phyloP scores from a whole-genome alignment of 768 basidiomycete genomes.

The Cubamyces sp. region DNA sequence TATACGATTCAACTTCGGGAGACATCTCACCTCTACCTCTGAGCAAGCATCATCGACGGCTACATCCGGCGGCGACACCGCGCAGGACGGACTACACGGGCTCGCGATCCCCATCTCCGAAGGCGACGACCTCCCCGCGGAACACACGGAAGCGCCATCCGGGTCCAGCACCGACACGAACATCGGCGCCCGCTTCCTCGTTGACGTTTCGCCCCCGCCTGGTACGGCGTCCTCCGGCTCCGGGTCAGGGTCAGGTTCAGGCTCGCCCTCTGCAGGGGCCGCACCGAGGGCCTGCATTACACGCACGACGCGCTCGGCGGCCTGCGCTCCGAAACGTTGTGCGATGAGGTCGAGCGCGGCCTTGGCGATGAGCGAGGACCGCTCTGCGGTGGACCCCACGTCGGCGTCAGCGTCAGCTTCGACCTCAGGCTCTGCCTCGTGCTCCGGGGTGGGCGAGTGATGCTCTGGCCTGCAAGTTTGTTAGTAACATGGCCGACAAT shows the following conservation, averaged over 20 bases:
- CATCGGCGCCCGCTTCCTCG: background rate
- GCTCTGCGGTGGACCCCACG: background rate
- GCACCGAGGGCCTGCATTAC: constrained; percentile 3
- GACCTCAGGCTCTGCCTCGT: background rate
- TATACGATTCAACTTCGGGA: too few relatives aligned
- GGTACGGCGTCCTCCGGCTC: background rate
- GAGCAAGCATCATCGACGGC: background rate
- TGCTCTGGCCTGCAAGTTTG: background rate
- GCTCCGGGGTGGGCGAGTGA: background rate
- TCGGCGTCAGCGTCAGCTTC: background rate
- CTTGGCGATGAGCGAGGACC: background rate
- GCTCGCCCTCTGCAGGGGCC: background rate
- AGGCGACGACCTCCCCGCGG: too few relatives aligned
- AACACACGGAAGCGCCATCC: too few relatives aligned
- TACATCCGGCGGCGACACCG: background rate
- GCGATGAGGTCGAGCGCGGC: constrained; percentile 6
- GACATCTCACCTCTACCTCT: background rate
- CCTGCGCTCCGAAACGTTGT: background rate
- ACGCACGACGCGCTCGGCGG: background rate
- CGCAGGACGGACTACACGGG: background rate
- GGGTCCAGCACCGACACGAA: too few relatives aligned
- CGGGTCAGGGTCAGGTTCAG: background rate
- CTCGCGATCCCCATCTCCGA: background rate
- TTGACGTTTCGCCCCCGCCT: background rate
- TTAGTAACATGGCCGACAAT: background rate